Evolutionary conservation across 2,329 filamentous ascomycete species (phyloP), one percentile per base, ranked within the genome.

Genomic region (Blastomyces emzantsi): DNA sequence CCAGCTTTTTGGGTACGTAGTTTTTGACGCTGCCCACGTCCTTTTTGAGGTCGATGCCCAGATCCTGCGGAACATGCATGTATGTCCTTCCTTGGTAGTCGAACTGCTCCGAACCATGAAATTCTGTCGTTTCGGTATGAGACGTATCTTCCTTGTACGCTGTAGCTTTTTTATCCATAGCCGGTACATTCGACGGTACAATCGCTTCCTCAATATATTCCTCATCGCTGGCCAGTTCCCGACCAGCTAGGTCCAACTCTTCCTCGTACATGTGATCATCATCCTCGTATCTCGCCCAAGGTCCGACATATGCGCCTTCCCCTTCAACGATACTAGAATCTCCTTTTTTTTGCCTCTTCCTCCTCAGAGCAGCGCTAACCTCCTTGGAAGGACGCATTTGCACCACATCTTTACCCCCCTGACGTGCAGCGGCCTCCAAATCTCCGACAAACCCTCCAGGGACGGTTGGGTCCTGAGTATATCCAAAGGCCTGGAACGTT

Each of bases 61-160:
- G 79, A 74, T 96, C 92, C 74, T 91, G 92, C 3, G 94, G 94
- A 56, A 97, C 83, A 77, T 99, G 94, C 93, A 99, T 97, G 75
- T 96, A 99, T 43, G 93, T 96, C 68, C 94, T 83, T 58, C 94
- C 94, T 74, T 95, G 90, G 79, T 99, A 99, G 75, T 99, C 94
- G 80, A 87, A 88, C 77, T 94, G 81, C 72, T 90, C 82, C 51
- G 83, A 83, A 66, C 92, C 94, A 72, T 96, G 89, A 77, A 97
- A 99, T 55, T 87, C 87, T 54, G 88, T 92, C 61, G 88, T 94
- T 79, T 99, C 94, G 33, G 84, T 84, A 64, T 84, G 82, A 8
- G 90, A 82, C 9, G 87, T 79, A 67, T 79, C 77, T 47, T 77
- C 76, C 64, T 76, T 73, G 68, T 83, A 83, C 61, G 78, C 79